These are phyloP conservation scores for Erodium moschatum DNA, from an alignment of 441 rosid genomes.

Conservation along the genomic window DNA sequence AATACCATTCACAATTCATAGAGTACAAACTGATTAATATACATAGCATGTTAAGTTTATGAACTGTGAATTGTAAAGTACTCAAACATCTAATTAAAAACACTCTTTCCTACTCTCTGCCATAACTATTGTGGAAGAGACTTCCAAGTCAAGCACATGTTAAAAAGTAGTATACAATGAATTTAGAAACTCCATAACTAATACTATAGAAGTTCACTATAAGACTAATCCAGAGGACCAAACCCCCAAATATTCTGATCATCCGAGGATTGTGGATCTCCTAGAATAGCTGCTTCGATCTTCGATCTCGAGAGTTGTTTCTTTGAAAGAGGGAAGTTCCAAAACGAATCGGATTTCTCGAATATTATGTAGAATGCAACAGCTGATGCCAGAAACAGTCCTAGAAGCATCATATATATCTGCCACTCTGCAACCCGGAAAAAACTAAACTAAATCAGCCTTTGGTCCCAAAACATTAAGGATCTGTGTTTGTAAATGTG, in stretches of 20 bases:
- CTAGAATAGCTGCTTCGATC: constrained; percentile 37
- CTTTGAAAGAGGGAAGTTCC: constrained; percentile 65
- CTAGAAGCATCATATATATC: constrained; percentile 59
- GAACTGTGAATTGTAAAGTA: no score
- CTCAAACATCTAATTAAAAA: no score
- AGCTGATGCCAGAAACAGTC: constrained; percentile 77
- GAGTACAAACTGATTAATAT: no score
- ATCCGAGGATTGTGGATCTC: constrained; percentile 53
- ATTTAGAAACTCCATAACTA: no score
- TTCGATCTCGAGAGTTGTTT: constrained; percentile 29
- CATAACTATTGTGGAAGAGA: no score
- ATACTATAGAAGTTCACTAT: no score
- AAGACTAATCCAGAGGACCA: constrained; percentile 53
- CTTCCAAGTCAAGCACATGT: no score
- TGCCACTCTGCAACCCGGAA: constrained; percentile 69
- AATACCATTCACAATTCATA: no score
- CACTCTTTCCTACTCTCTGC: no score
- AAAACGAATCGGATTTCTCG: constrained; percentile 77
- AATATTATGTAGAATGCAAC: constrained; percentile 68
- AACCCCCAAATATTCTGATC: constrained; percentile 47
- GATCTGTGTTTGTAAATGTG: background rate
- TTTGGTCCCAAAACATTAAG: background rate
- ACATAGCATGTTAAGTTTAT: no score
- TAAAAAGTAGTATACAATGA: no score
- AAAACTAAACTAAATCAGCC: background rate